phyloP scores from a whole-genome alignment of 306 rosid genomes.

The Cucurbita pepo region DNA sequence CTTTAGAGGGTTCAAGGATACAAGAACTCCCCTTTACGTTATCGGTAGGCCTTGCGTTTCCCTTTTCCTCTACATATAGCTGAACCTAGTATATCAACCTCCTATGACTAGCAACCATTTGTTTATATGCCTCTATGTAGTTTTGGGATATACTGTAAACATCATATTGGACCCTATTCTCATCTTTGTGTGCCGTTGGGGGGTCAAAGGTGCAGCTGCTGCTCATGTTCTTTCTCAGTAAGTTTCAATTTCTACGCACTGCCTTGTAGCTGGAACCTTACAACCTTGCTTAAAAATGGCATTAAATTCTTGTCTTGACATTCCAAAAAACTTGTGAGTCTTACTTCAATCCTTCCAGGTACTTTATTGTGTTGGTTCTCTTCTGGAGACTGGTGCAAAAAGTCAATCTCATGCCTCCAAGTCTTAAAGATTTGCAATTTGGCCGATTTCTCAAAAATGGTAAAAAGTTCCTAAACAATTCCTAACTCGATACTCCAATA shows the following conservation, averaged over 20 bases:
- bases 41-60: constrained; percentile 30
- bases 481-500: not conserved
- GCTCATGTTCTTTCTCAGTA: constrained; percentile 93
- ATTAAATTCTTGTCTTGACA: not conserved
- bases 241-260: constrained; percentile 12
- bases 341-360: constrained; percentile 26
- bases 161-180: constrained; percentile 65
- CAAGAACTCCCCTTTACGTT: constrained; percentile 84
- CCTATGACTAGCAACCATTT: not conserved
- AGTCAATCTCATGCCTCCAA: constrained; percentile 63
- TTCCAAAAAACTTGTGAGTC: not conserved
- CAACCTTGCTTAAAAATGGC: not conserved
- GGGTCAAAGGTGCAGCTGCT: constrained; percentile 85
- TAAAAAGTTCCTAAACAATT: constrained; percentile 11
- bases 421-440: constrained; percentile 58
- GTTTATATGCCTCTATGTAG: constrained; percentile 15
- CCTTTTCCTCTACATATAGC: not conserved
- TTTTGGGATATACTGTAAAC: constrained; percentile 52
- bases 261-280: not conserved
- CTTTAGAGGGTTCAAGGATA: constrained; percentile 90
- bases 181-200: constrained; percentile 55
- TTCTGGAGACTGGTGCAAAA: constrained; percentile 37
- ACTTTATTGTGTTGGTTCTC: constrained; percentile 56
- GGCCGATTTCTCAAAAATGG: constrained; percentile 81
- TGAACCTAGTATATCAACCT: not conserved